Evolutionary conservation across 768 basidiomycete species (phyloP), one percentile per base, ranked within the genome.

Genomic region (Cyathus striatus): DNA sequence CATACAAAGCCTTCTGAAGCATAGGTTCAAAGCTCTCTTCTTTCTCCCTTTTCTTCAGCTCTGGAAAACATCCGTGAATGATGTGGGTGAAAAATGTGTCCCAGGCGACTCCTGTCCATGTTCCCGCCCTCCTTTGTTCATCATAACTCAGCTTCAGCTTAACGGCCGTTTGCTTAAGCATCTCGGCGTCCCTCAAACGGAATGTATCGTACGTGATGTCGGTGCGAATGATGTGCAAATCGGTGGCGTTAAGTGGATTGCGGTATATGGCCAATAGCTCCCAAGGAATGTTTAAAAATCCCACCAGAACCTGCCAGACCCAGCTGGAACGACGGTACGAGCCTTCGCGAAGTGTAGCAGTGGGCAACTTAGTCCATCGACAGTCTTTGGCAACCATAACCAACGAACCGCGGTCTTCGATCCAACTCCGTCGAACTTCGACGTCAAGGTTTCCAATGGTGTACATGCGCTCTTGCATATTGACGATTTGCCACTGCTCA

Each of bases 131-230:
- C 33, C 6, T 37, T 24, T 49, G 43, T 12, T 44, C 34, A 26
- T 42, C 35, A 30, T 59, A 61, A 27, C 50, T 38, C 24, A 55
- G 43, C 36, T 40, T 42, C 6, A 51, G 13, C 26, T 48, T 55
- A 14, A 47, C 52, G 12, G 44, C 51, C 12, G 45, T 52, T 40
- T 74, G 65, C 23, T 53, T 53, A 5, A 71, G 33, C 10, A 70
- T 55, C 44, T 71, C 65, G 10, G 72, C 67, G 44, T 75, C 71
- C 4, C 65, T 62, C 7, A 73, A 47, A 17, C 66, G 62, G 52
- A 72, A 74, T 14, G 65, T 49, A 32, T 65, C 61, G 38, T 73
- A 73, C 5, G 62, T 67, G 23, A 73, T 58, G 34, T 74, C 69
- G 3, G 58, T 49, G 4, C 64, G 60, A 10, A 60, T 49, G 16